Base-by-base conservation (phyloP, 768 basidiomycete genomes). In the Trametes elegans region DNA sequence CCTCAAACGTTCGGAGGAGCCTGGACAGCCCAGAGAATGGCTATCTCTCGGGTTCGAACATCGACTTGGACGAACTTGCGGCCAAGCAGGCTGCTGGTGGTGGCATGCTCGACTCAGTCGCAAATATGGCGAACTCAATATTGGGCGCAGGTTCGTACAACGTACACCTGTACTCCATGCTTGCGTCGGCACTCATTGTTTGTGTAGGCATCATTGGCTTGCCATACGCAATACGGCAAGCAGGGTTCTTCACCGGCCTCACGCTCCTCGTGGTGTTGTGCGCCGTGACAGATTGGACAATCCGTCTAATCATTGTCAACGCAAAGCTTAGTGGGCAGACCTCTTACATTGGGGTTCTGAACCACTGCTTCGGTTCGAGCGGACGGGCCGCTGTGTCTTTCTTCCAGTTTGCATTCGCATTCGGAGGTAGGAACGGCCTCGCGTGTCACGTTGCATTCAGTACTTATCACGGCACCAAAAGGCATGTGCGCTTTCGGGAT, bases 401-500 rank as follows among this genome's bases (percentile, higher is more conserved):
- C 69, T 98, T 99, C 68, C 97, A 98, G 68, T 98, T 99, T 67
- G 78, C 93, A 3, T 98, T 99, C 67, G 97, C 97, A 7, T 97
- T 97, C 61, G 97, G 97, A 64, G 95, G 93, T 87, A 64, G 82
- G 7, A 31, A 5, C 28, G 18, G 29, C 1, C 8, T 18, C 4
- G n/a, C n/a, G n/a, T n/a, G 8, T 38, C 34, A 53, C 63, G n/a
- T 62, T 39, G 36, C 29, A 3, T 32, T 35, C n/a, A 21, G 5
- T 27, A 11, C 56, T 26, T 10, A 24, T 7, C 2, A 19, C n/a
- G 18, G n/a, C 11, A 5, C 8, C 13, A 14, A 32, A 23, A 90
- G 91, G 96, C 38, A 98, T 98, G 94, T 96, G 93, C 62, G 96
- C 96, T 0, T 98, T 98, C 68, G 92, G 93, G 26, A 96, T 98